These are phyloP conservation scores for Pichia eremophila DNA, from an alignment of 805 yeast genomes.

Conservation along the genomic window DNA sequence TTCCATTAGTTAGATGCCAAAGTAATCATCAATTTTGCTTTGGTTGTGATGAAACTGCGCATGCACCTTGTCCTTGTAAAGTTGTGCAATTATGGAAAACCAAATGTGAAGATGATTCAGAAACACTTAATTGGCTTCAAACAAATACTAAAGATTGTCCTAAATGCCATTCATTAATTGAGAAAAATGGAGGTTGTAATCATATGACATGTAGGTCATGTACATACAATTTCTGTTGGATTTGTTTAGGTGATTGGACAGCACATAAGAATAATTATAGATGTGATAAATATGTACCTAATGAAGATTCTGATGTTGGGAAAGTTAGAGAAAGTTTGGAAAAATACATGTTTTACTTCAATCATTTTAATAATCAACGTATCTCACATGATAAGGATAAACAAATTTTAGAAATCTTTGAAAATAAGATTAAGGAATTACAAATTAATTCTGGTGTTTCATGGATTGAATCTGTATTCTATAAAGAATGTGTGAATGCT, in stretches of 20 bases:
- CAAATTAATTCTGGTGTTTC: conserved; percentile 60
- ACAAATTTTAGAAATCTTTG: conserved; percentile 52
- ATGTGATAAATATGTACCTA: conserved; percentile 44
- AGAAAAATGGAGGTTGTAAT: conserved; percentile 94
- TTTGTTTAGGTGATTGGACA: conserved; percentile 71
- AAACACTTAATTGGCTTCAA: conserved; percentile 78
- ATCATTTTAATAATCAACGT: conserved; percentile 68
- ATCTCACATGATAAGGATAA: conserved; percentile 66
- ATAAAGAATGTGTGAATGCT: conserved; percentile 60
- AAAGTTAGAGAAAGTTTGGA: conserved; percentile 33
- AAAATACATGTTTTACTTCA: conserved; percentile 67
- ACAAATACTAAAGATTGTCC: conserved; percentile 85
- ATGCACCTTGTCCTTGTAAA: conserved; percentile 76
- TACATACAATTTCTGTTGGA: conserved; percentile 82
- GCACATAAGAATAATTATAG: conserved; percentile 57
- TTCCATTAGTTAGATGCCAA: conserved; percentile 66
- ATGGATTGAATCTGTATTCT: conserved; percentile 83
- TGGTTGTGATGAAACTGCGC: conserved; percentile 60
- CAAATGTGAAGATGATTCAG: conserved; percentile 80
- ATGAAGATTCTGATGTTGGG: conserved; percentile 33
- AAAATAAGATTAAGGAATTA: conserved; percentile 49
- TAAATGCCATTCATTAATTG: conserved; percentile 67
- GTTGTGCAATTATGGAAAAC: conserved; percentile 62
- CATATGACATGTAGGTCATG: conserved; percentile 89
- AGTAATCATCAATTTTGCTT: conserved; percentile 70